Conservation (phyloP, 2,329 filamentous ascomycete species). For the Trichophyton schoenleinii region DNA sequence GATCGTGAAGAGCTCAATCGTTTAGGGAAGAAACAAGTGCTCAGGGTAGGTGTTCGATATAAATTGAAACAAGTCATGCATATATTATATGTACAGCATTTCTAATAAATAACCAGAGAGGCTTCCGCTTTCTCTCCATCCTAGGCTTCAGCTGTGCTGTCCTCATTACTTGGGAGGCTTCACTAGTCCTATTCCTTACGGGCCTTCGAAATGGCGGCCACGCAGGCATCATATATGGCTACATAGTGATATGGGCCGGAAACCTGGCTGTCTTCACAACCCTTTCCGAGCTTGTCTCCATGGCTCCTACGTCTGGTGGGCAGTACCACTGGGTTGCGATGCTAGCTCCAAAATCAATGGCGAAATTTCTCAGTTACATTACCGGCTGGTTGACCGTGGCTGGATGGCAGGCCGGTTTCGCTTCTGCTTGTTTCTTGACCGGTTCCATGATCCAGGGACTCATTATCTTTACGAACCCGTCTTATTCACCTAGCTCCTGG, state of each 20-base stretch:
- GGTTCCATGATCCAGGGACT: slow-evolving; percentile 26
- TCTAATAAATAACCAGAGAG: slow-evolving; percentile 12
- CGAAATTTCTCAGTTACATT: slow-evolving; percentile 26
- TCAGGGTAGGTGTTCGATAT: slow-evolving; percentile 22
- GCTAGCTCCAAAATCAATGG: slow-evolving; percentile 24
- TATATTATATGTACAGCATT: neutral
- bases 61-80: neutral
- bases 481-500: slow-evolving; percentile 18
- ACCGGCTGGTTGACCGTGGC: slow-evolving; percentile 30
- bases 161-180: slow-evolving; percentile 29
- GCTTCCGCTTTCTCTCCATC: slow-evolving; percentile 25
- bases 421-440: slow-evolving; percentile 23
- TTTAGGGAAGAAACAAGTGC: slow-evolving; percentile 33
- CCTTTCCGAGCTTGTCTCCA: slow-evolving; percentile 31
- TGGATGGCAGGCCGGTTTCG: slow-evolving; percentile 27
- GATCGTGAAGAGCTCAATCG: slow-evolving; percentile 27
- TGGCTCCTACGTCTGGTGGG: slow-evolving; percentile 29
- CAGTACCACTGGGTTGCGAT: slow-evolving; percentile 33
- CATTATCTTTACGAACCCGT: slow-evolving; percentile 23
- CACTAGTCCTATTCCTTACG: slow-evolving; percentile 11
- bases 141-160: slow-evolving; percentile 28
- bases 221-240: slow-evolving; percentile 28
- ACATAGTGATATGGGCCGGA: slow-evolving; percentile 25
- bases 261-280: slow-evolving; percentile 28
- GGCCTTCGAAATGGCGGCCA: slow-evolving; percentile 24